Conservation (phyloP, 345 rosid genomes). For the Garcia nutans region DNA sequence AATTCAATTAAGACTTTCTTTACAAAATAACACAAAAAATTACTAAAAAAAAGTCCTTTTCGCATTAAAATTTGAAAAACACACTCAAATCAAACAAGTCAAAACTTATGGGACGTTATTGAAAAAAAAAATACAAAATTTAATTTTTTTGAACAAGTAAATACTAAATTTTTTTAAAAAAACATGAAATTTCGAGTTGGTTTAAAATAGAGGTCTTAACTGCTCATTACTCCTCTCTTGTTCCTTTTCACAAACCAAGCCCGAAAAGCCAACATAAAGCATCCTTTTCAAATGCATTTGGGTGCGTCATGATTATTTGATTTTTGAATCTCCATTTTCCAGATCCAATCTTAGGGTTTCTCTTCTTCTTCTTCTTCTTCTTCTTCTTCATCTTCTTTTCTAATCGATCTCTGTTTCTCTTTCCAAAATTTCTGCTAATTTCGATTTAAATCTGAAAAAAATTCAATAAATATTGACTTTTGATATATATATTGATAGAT, state of each 20-base stretch:
- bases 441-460: neutral
- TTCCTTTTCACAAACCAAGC: neutral
- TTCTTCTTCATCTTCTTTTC: neutral
- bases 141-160: too few relatives aligned
- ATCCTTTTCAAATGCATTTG: neutral
- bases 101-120: too few relatives aligned
- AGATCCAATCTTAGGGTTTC: constrained; percentile 26
- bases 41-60: too few relatives aligned
- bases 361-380: neutral
- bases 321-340: neutral
- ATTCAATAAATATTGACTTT: neutral
- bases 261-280: neutral
- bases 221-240: neutral
- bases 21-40: too few relatives aligned
- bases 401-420: neutral
- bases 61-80: too few relatives aligned
- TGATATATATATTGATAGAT: neutral
- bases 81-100: too few relatives aligned
- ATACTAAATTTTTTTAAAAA: too few relatives aligned
- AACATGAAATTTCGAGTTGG: neutral
- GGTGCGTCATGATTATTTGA: neutral
- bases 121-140: too few relatives aligned
- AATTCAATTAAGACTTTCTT: too few relatives aligned
- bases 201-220: neutral
- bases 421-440: neutral